phyloP scores from a whole-genome alignment of 2,329 filamentous ascomycete genomes.

The Calonectria pseudoreteaudii region DNA sequence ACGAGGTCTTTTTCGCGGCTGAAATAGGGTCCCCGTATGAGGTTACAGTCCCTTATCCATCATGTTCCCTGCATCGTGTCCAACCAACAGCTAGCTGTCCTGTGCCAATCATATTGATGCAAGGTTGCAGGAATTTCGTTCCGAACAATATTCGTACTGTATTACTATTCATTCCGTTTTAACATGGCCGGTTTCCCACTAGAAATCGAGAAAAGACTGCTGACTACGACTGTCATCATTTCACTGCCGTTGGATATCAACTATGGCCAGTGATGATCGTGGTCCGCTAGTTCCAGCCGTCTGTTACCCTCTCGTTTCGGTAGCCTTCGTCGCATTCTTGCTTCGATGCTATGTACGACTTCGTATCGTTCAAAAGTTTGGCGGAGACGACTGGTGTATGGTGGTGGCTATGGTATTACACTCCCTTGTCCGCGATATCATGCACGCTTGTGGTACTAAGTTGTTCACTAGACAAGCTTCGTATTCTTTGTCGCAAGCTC shows the following conservation, averaged over 20 bases:
- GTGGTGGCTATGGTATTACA: slow-evolving; percentile 46
- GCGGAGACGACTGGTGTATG: slow-evolving; percentile 42
- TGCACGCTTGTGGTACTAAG: neutral
- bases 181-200: neutral
- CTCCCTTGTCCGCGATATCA: neutral
- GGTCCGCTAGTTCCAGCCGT: slow-evolving; percentile 50
- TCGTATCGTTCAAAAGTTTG: neutral
- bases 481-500: slow-evolving; percentile 49
- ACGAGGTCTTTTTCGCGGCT: neutral
- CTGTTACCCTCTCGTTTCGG: slow-evolving; percentile 43
- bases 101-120: neutral
- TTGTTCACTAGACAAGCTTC: slow-evolving; percentile 47
- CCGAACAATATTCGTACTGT: neutral
- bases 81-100: neutral
- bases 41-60: neutral
- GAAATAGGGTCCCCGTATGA: neutral
- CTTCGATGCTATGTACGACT: slow-evolving; percentile 32
- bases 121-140: too few species aligned
- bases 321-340: slow-evolving; percentile 42
- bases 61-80: neutral
- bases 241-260: neutral
- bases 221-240: neutral
- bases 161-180: neutral
- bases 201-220: neutral
- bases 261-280: slow-evolving; percentile 46